Percentiles rank a stretch among this genome's conserved stretches.
Evolutionary conservation across 768 basidiomycete species (phyloP).

Genomic region (Astraeus odoratus): DNA sequence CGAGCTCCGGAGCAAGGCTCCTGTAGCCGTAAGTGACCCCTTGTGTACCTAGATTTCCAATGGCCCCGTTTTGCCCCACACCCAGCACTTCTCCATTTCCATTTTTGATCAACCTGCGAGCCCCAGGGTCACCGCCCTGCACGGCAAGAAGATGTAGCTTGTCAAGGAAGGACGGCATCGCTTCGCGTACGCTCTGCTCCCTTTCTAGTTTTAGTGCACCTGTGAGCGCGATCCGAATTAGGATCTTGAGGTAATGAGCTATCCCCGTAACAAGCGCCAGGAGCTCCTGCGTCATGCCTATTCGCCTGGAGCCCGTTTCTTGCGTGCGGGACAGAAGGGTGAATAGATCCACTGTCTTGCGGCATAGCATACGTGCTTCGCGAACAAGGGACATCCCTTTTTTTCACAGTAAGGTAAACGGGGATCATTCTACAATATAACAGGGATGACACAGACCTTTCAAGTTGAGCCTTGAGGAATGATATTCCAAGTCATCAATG

Average conservation of each 20-base stretch:
- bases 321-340: slow-evolving; percentile 93
- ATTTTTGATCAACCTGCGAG: slow-evolving; percentile 68
- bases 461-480: slow-evolving; percentile 70
- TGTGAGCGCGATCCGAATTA: slow-evolving; percentile 95
- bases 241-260: slow-evolving; percentile 98
- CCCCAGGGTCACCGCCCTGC: slow-evolving; percentile 74
- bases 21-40: slow-evolving; percentile 90
- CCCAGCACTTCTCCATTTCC: slow-evolving; percentile 56
- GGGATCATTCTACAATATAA: background rate
- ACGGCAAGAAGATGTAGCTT: slow-evolving; percentile 88
- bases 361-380: slow-evolving; percentile 96
- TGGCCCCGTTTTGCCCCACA: slow-evolving; percentile 12
- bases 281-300: slow-evolving; percentile 96
- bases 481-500: slow-evolving; percentile 91
- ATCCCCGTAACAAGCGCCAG: slow-evolving; percentile 97
- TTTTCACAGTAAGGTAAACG: slow-evolving; percentile 12
- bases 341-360: slow-evolving; percentile 98
- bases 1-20: slow-evolving; percentile 84
- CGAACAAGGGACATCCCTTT: slow-evolving; percentile 96
- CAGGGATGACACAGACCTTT: slow-evolving; percentile 58
- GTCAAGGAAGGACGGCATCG: slow-evolving; percentile 86
- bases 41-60: slow-evolving; percentile 69
- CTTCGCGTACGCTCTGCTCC: slow-evolving; percentile 75
- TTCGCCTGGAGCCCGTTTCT: slow-evolving; percentile 81
- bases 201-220: slow-evolving; percentile 93